A percentile compares a stretch with the other conserved stretches of the same genome.
Evolutionary conservation across 139 green algal genomes (phyloP).

Genomic region (Nannochloris sp.): DNA sequence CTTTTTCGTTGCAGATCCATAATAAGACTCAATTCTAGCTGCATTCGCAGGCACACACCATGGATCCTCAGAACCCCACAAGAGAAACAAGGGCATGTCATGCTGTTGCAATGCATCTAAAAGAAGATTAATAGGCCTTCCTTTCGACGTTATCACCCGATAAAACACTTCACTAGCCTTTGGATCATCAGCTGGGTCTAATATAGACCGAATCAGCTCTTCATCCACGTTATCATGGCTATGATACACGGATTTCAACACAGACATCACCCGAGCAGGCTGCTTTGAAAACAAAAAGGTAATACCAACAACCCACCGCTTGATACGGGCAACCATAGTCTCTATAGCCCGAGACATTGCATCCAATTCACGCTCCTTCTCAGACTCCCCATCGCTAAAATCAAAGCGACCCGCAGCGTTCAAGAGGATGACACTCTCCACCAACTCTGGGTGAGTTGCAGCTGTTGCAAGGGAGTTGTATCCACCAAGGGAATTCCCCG

Average conservation of each 20-base stretch:
- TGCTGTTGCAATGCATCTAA: conserved; percentile 29
- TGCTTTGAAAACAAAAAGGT: conserved; percentile 65
- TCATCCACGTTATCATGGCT: conserved; percentile 43
- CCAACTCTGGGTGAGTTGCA: conserved; percentile 36
- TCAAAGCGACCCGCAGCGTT: conserved; percentile 60
- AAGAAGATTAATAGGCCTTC: conserved; percentile 42
- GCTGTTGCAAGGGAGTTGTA: conserved; percentile 52
- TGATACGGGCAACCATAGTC: conserved; percentile 9
- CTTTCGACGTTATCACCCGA: conserved; percentile 48
- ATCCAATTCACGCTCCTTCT: conserved; percentile 1
- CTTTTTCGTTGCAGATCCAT: conserved; percentile 35
- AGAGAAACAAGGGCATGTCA: conserved; percentile 52
- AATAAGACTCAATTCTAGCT: conserved; percentile 46
- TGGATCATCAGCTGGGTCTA: conserved; percentile 49
- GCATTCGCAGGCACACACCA: conserved; percentile 62
- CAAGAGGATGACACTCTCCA: conserved; percentile 55
- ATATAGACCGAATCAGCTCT: conserved; percentile 49
- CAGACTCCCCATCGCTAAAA: not conserved
- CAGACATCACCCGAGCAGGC: conserved; percentile 55
- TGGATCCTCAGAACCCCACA: conserved; percentile 62
- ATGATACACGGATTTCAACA: conserved; percentile 56
- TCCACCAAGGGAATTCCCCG: conserved; percentile 63
- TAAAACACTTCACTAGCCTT: conserved; percentile 68
- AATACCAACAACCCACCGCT: conserved; percentile 46
- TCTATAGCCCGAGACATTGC: not conserved